Evolutionary conservation across 345 rosid species (phyloP).

Genomic region (Syzygium oleosum): DNA sequence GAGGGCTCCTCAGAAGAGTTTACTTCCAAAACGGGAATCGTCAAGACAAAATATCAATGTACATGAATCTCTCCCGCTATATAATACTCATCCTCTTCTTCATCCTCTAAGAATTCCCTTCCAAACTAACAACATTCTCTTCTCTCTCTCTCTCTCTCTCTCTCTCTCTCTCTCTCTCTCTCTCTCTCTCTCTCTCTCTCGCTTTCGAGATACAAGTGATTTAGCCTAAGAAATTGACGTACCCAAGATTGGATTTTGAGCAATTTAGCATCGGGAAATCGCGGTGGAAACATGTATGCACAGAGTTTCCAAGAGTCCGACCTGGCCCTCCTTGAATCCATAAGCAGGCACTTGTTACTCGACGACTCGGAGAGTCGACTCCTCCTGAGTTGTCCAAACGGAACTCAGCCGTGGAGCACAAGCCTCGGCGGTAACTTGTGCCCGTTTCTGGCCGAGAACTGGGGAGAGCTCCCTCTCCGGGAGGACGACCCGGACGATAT

Average conservation of each 20-base stretch:
- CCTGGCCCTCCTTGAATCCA: not conserved
- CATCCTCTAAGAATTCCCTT: not conserved
- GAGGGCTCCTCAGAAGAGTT: not conserved
- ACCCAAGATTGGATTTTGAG: not conserved
- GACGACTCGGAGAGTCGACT: constrained; percentile 32
- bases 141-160: not conserved
- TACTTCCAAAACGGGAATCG: not conserved
- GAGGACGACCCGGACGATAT: constrained; percentile 83
- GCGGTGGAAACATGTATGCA: not conserved
- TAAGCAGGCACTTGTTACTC: not conserved
- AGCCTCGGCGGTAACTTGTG: constrained; percentile 43
- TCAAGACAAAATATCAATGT: not conserved
- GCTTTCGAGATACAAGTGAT: not conserved
- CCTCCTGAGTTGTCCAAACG: constrained; percentile 23
- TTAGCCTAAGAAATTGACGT: not conserved
- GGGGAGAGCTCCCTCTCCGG: constrained; percentile 83
- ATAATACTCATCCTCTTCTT: not conserved
- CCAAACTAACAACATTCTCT: not conserved
- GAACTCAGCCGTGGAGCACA: constrained; percentile 20
- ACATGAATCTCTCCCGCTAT: not conserved
- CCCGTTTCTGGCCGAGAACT: constrained; percentile 57
- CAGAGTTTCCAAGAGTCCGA: not conserved
- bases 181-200: not conserved
- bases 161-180: not conserved
- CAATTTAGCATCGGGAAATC: not conserved